A percentile compares a stretch with the other conserved stretches of the same genome.
Conservation (phyloP, 108 stramenopile species). For the Nitzschia sp. region DNA sequence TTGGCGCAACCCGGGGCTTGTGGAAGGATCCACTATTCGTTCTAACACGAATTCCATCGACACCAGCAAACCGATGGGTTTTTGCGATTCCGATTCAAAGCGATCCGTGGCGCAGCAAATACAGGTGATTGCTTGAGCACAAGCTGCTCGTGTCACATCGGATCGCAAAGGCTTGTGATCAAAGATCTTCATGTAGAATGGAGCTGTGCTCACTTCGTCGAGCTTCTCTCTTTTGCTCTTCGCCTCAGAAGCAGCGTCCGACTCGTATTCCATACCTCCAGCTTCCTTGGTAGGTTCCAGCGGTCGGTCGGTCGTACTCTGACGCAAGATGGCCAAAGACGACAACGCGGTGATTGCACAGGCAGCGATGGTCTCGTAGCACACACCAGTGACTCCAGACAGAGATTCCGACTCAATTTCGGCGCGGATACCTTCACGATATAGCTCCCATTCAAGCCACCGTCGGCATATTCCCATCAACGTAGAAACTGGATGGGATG, state of each 20-base stretch:
- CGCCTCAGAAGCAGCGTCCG: background rate
- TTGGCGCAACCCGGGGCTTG: constrained; percentile 73
- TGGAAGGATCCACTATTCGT: constrained; percentile 57
- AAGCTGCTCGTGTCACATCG: constrained; percentile 80
- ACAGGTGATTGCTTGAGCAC: constrained; percentile 80
- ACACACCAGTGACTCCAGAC: constrained; percentile 61
- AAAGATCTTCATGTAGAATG: constrained; percentile 75
- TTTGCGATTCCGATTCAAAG: constrained; percentile 38
- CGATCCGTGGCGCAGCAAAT: constrained; percentile 83
- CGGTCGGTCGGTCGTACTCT: constrained; percentile 58
- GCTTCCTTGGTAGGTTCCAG: constrained; percentile 23
- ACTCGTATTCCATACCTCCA: constrained; percentile 8
- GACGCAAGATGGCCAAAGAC: constrained; percentile 70
- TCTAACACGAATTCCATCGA: constrained; percentile 79
- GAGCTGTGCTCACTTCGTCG: constrained; percentile 44
- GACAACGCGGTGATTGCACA: constrained; percentile 81
- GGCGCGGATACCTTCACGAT: constrained; percentile 54
- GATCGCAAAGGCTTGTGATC: constrained; percentile 47
- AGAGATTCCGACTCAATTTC: constrained; percentile 41
- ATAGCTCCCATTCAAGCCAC: constrained; percentile 89
- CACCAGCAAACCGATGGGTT: constrained; percentile 63
- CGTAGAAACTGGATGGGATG: constrained; percentile 66
- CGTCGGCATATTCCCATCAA: constrained; percentile 57
- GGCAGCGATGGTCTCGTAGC: constrained; percentile 60
- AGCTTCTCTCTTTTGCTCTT: constrained; percentile 6